These are phyloP conservation scores for Solanum chiquidenum DNA, from an alignment of 257 asterid species.

Conservation along the genomic window DNA sequence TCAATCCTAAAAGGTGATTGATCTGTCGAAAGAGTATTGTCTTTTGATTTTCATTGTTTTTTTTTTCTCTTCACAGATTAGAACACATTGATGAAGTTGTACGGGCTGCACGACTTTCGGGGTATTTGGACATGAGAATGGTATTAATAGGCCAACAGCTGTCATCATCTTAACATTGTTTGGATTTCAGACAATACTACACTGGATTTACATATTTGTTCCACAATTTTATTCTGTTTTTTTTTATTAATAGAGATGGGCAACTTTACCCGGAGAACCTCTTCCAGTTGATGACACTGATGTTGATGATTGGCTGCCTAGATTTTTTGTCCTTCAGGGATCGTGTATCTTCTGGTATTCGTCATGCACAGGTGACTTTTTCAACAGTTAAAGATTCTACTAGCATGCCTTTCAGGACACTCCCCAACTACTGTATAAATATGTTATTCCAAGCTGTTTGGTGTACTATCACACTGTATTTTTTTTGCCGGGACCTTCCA, in stretches of 20 bases:
- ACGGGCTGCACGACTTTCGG: slow-evolving; percentile 77
- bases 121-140: slow-evolving; percentile 74
- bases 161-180: not conserved
- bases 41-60: not conserved
- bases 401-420: not conserved
- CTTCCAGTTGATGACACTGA: slow-evolving; percentile 62
- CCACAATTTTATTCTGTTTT: not conserved
- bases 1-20: not conserved
- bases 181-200: not conserved
- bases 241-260: slow-evolving; percentile 57
- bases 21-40: not conserved
- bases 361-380: slow-evolving; percentile 53
- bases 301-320: slow-evolving; percentile 93
- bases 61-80: slow-evolving; percentile 34
- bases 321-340: slow-evolving; percentile 85
- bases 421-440: not conserved
- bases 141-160: slow-evolving; percentile 12
- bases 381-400: not conserved
- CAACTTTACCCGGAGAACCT: slow-evolving; percentile 86
- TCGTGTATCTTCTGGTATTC: slow-evolving; percentile 56
- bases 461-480: not conserved
- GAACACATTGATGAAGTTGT: slow-evolving; percentile 84
- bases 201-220: not conserved
- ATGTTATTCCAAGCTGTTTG: not conserved
- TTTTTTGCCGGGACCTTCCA: not conserved